Conservation (phyloP, 148 eudicot genomes). For the Fagopyrum esculentum region DNA sequence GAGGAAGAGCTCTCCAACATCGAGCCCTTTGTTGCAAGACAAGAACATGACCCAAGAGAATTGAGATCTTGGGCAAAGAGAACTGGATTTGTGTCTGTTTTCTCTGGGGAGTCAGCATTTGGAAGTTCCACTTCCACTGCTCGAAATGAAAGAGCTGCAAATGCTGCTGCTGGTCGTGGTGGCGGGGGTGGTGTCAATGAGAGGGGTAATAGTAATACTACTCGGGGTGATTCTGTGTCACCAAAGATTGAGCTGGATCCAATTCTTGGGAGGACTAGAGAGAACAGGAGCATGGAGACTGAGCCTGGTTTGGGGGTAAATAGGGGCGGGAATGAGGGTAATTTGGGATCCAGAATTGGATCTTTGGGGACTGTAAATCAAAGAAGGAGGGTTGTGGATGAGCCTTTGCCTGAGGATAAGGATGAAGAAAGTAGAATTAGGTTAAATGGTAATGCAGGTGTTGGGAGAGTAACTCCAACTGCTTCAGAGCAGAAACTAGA, state of each 20-base stretch:
- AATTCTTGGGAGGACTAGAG: constrained; percentile 47
- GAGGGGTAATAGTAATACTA: constrained; percentile 6
- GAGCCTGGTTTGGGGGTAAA: constrained; percentile 26
- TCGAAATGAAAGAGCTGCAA: constrained; percentile 19
- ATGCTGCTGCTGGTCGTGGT: constrained; percentile 18
- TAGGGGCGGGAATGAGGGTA: constrained; percentile 24
- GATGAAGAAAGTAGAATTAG: constrained; percentile 33
- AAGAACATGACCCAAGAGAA: constrained; percentile 72
- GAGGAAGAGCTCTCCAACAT: constrained; percentile 37
- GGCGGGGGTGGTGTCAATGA: constrained; percentile 53
- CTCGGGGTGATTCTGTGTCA: constrained; percentile 32
- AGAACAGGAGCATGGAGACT: constrained; percentile 39
- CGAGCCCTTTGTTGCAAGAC: constrained; percentile 62
- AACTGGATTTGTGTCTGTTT: constrained; percentile 83
- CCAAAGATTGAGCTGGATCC: constrained; percentile 74
- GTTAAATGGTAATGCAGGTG: constrained; percentile 24
- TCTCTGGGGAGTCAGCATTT: constrained; percentile 55
- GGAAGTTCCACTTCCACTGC: constrained; percentile 9
- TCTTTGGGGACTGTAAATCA: constrained; percentile 24
- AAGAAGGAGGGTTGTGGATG: constrained; percentile 29
- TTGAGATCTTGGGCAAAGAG: constrained; percentile 94
- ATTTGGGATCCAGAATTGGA: constrained; percentile 22
- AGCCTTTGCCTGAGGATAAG: constrained; percentile 19
- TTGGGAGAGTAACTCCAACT: constrained; percentile 17
- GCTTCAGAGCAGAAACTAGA: constrained; percentile 31